phyloP scores from a whole-genome alignment of 2,329 filamentous ascomycete genomes.

The Fragosphaeria purpurea region DNA sequence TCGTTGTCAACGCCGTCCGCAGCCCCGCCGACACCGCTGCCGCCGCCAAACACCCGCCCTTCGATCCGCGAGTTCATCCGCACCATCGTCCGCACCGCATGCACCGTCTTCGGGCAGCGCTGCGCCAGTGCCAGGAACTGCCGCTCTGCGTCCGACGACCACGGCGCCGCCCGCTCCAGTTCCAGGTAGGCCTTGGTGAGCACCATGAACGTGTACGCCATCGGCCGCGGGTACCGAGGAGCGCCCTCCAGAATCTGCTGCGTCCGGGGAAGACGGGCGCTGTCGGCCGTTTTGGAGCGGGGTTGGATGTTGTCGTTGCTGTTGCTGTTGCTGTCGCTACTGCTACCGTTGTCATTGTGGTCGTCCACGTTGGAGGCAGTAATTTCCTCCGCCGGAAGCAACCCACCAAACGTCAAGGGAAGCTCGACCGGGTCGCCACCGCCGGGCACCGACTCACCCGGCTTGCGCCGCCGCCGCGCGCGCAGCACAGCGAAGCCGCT shows the following conservation, averaged over 20 bases:
- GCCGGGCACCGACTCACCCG: conserved; percentile 1
- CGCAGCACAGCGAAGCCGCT: conserved; percentile 53
- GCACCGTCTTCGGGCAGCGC: conserved; percentile 29
- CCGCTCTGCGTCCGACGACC: conserved; percentile 35
- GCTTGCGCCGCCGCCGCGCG: conserved; percentile 4
- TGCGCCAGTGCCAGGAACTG: conserved; percentile 28
- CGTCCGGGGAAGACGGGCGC: conserved; percentile 5
- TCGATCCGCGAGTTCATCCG: conserved; percentile 16
- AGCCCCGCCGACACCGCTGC: background rate
- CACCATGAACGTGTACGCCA: conserved; percentile 35
- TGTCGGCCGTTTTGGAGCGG: background rate
- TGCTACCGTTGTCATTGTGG: background rate
- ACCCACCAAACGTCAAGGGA: too few relatives aligned
- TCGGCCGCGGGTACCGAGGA: conserved; percentile 28
- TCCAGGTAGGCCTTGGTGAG: conserved; percentile 41
- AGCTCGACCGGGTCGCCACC: too few relatives aligned
- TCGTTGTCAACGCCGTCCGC: too few relatives aligned
- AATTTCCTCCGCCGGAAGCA: too few relatives aligned
- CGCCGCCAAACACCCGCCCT: conserved; percentile 12
- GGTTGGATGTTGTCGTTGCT: background rate
- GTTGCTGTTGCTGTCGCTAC: too few relatives aligned
- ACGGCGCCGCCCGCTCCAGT: conserved; percentile 36
- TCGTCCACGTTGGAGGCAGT: background rate
- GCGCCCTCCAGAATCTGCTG: conserved; percentile 27
- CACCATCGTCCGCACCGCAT: conserved; percentile 25